Evolutionary conservation across 345 rosid genomes (phyloP).

Genomic region (Tarenaya hassleriana): DNA sequence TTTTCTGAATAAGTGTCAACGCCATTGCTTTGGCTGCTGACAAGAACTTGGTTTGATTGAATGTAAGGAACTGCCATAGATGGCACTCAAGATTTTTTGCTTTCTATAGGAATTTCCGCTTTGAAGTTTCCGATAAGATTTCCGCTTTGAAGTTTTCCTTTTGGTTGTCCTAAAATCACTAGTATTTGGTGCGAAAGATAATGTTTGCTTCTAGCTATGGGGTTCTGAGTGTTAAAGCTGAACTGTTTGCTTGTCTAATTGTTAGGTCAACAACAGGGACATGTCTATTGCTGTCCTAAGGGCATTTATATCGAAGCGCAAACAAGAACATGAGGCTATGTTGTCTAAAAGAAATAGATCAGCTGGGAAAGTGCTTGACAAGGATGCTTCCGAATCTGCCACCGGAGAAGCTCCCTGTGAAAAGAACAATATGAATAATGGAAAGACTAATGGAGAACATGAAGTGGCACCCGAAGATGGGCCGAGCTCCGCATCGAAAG

Average conservation of each 20-base stretch:
- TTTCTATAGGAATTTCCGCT: too few species aligned
- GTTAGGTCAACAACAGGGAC: slow-evolving; percentile 92
- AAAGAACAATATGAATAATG: slow-evolving; percentile 24
- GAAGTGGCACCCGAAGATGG: slow-evolving; percentile 40
- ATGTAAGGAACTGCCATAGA: too few species aligned
- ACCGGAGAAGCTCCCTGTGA: slow-evolving; percentile 30
- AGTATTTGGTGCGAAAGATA: too few species aligned
- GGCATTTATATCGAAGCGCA: slow-evolving; percentile 55
- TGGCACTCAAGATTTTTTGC: too few species aligned
- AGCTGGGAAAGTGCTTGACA: slow-evolving; percentile 39
- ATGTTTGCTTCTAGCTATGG: background rate
- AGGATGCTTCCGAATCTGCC: slow-evolving; percentile 33
- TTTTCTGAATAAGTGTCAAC: too few species aligned
- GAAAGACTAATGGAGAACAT: slow-evolving; percentile 40
- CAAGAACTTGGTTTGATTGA: too few species aligned
- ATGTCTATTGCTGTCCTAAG: slow-evolving; percentile 90
- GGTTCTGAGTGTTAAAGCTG: slow-evolving; percentile 4
- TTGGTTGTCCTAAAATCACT: too few species aligned
- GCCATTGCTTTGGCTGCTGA: too few species aligned
- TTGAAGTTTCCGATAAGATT: too few species aligned
- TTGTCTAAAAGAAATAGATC: slow-evolving; percentile 59
- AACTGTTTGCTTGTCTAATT: slow-evolving; percentile 11
- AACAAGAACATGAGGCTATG: slow-evolving; percentile 68
- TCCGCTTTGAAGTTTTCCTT: too few species aligned
- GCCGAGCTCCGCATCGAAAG: slow-evolving; percentile 34